Conservation (phyloP, 345 rosid species). For the Alliaria petiolata region DNA sequence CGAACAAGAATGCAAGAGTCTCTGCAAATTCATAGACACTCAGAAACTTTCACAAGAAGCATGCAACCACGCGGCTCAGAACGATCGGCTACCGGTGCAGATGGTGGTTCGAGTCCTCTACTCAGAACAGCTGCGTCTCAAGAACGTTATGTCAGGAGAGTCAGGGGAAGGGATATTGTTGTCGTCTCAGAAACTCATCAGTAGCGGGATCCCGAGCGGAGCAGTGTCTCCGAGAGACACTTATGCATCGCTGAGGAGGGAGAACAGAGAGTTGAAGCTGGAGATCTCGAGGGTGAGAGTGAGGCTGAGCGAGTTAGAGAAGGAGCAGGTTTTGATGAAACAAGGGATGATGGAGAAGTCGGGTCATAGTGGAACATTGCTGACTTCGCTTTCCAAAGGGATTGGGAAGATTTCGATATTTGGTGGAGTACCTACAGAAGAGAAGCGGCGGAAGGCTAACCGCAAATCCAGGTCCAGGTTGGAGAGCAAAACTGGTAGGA, state of each 20-base stretch:
- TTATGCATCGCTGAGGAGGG: constrained; percentile 90
- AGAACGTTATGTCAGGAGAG: constrained; percentile 55
- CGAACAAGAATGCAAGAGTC: constrained; percentile 58
- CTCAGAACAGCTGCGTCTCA: constrained; percentile 41
- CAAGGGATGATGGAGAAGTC: constrained; percentile 70
- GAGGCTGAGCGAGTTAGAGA: constrained; percentile 87
- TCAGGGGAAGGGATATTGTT: constrained; percentile 52
- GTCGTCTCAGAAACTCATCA: constrained; percentile 28
- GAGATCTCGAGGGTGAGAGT: constrained; percentile 96
- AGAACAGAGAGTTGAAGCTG: constrained; percentile 90
- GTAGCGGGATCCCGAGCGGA: constrained; percentile 61
- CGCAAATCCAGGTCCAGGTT: constrained; percentile 47
- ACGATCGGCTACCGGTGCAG: constrained; percentile 33
- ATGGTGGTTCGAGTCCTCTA: constrained; percentile 29
- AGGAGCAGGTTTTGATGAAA: constrained; percentile 86
- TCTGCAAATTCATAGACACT: constrained; percentile 67
- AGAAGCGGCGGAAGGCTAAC: constrained; percentile 46
- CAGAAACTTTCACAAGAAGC: constrained; percentile 37
- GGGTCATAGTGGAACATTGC: constrained; percentile 54
- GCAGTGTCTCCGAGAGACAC: constrained; percentile 89
- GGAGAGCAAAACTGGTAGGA: constrained; percentile 19
- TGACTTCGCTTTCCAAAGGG: constrained; percentile 74
- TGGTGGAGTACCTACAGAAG: constrained; percentile 42
- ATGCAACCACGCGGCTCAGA: constrained; percentile 35
- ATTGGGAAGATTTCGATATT: constrained; percentile 64